A percentile compares a stretch with the other conserved stretches of the same genome.
phyloP scores from a whole-genome alignment of 2,329 filamentous ascomycete genomes.

The Daldinia eschscholtzii region DNA sequence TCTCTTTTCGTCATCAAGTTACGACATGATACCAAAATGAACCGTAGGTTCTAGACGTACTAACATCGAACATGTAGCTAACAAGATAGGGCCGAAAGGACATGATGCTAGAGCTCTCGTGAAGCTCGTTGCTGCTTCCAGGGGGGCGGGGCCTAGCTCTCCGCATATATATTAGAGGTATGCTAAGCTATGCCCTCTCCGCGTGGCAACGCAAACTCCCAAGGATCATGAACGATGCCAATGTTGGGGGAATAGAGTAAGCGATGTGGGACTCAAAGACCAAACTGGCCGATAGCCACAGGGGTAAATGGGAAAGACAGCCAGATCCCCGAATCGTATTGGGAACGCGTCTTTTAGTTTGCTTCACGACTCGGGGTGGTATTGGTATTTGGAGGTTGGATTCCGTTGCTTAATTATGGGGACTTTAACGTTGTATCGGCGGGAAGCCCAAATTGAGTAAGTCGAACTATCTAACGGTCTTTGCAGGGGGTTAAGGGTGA shows the following conservation, averaged over 20 bases:
- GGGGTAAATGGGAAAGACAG: conserved; percentile 31
- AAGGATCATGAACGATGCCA: conserved; percentile 11
- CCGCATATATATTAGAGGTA: conserved; percentile 42
- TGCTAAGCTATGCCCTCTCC: conserved; percentile 33
- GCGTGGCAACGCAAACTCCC: conserved; percentile 31
- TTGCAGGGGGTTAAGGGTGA: background rate
- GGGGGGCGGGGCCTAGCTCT: conserved; percentile 46
- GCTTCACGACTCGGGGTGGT: conserved; percentile 15
- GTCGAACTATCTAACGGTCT: conserved; percentile 9
- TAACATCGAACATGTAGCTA: conserved; percentile 7
- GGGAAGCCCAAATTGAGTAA: conserved; percentile 18
- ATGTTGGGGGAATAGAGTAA: conserved; percentile 19
- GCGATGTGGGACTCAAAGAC: conserved; percentile 26
- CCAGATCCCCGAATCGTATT: conserved; percentile 26
- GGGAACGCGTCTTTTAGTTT: conserved; percentile 20
- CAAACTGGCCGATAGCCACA: conserved; percentile 20
- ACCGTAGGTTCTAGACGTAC: background rate
- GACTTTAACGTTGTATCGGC: background rate
- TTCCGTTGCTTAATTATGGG: conserved; percentile 9
- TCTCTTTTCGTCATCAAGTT: conserved; percentile 10
- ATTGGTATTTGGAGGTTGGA: conserved; percentile 2
- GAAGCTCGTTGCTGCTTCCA: conserved; percentile 41
- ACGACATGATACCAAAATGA: conserved; percentile 4
- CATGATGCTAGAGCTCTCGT: conserved; percentile 22
- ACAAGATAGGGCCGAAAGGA: conserved; percentile 33